Conservation (phyloP, 108 stramenopile genomes). For the Nannochloropsis oceanica region DNA sequence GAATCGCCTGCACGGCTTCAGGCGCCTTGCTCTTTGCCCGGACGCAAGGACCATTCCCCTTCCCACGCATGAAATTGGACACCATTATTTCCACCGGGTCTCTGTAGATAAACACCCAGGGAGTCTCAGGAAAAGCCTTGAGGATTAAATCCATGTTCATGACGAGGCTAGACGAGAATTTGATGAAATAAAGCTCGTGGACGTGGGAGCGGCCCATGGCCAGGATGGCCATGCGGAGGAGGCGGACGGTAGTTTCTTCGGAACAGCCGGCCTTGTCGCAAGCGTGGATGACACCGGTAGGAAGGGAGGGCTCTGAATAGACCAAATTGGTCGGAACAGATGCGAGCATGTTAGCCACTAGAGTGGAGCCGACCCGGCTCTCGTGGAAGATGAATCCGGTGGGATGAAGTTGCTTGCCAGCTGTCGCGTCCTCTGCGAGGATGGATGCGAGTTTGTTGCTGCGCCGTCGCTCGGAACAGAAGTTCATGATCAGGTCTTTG, state of each 20-base stretch:
- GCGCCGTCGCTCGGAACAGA: background rate
- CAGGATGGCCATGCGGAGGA: slow-evolving; percentile 21
- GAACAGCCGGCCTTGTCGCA: slow-evolving; percentile 31
- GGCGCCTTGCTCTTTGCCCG: slow-evolving; percentile 18
- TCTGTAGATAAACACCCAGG: slow-evolving; percentile 82
- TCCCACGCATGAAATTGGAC: slow-evolving; percentile 17
- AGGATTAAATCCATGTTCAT: slow-evolving; percentile 1
- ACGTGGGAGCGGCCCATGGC: slow-evolving; percentile 22
- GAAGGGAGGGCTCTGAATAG: slow-evolving; percentile 64
- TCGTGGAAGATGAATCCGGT: slow-evolving; percentile 81
- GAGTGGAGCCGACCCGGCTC: slow-evolving; percentile 70
- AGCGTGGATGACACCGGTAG: slow-evolving; percentile 45
- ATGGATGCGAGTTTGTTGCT: background rate
- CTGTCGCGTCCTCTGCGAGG: background rate
- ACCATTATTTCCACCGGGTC: slow-evolving; percentile 84
- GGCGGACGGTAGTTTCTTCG: background rate
- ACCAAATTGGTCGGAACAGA: slow-evolving; percentile 56
- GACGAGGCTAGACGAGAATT: slow-evolving; percentile 53
- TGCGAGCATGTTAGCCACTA: slow-evolving; percentile 81
- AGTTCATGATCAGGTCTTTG: background rate
- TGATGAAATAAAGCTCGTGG: slow-evolving; percentile 68
- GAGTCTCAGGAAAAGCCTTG: slow-evolving; percentile 66
- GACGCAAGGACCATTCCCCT: slow-evolving; percentile 6
- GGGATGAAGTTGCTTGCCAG: slow-evolving; percentile 9
- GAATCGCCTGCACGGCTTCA: background rate